phyloP scores from a whole-genome alignment of 2,329 filamentous ascomycete species.

The Claviceps arundinis region DNA sequence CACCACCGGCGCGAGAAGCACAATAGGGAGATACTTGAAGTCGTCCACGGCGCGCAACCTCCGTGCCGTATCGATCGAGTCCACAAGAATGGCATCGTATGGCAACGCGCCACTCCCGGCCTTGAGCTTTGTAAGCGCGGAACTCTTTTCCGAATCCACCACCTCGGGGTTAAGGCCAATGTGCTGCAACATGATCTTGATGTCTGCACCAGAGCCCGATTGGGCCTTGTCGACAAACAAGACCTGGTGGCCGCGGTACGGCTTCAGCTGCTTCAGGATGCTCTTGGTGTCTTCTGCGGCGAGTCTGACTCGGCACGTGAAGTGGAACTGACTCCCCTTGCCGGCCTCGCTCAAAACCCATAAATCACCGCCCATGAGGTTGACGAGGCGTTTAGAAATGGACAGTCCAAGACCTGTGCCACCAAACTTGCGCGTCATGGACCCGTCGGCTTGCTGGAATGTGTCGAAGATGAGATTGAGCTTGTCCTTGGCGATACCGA shows the following conservation, averaged over 20 bases:
- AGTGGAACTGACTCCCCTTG: slow-evolving; percentile 88
- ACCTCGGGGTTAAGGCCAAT: slow-evolving; percentile 74
- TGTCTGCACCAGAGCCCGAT: slow-evolving; percentile 62
- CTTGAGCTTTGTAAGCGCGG: slow-evolving; percentile 38
- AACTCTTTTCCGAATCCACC: slow-evolving; percentile 65
- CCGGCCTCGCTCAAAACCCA: slow-evolving; percentile 92
- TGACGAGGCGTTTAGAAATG: slow-evolving; percentile 89
- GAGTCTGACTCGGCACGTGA: slow-evolving; percentile 82
- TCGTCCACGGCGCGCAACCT: slow-evolving; percentile 76
- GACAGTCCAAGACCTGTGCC: slow-evolving; percentile 88
- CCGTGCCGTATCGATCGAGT: slow-evolving; percentile 83
- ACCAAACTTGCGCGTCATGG: slow-evolving; percentile 90
- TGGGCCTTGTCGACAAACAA: slow-evolving; percentile 88
- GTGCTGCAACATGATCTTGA: slow-evolving; percentile 62
- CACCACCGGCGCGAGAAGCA: slow-evolving; percentile 77
- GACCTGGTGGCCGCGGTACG: slow-evolving; percentile 87
- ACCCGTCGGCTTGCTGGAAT: slow-evolving; percentile 96
- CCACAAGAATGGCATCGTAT: slow-evolving; percentile 92
- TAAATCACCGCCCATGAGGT: slow-evolving; percentile 89
- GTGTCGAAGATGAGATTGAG: slow-evolving; percentile 96
- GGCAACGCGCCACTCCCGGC: slow-evolving; percentile 43
- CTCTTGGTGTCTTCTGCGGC: slow-evolving; percentile 65
- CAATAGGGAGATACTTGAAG: slow-evolving; percentile 96
- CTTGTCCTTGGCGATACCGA: slow-evolving; percentile 91
- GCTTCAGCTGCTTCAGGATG: slow-evolving; percentile 71